These are phyloP conservation scores for Volvariella surrecta DNA, from an alignment of 1,284 basidiomycete genomes.

Conservation along the genomic window DNA sequence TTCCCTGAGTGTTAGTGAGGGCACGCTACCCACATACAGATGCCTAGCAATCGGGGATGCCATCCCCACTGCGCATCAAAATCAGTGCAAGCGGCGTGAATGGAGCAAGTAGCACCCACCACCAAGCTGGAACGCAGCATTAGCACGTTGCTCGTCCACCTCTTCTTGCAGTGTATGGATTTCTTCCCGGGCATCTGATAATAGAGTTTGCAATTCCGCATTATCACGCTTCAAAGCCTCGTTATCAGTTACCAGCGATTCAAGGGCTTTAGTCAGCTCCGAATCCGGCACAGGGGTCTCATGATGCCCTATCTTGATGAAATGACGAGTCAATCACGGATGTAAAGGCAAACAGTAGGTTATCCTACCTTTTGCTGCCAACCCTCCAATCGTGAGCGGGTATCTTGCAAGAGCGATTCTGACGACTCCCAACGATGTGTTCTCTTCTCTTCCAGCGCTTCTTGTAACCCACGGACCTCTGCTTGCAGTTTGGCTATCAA, in stretches of 20 bases:
- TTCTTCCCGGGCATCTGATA: conserved; percentile 75
- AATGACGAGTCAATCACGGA: conserved; percentile 7
- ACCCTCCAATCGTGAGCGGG: conserved; percentile 55
- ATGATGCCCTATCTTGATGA: conserved; percentile 32
- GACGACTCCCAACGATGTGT: conserved; percentile 65
- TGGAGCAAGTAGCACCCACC: conserved; percentile 20
- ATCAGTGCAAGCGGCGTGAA: background rate
- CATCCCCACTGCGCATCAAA: conserved; percentile 13
- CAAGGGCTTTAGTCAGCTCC: conserved; percentile 63
- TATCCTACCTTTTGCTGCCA: conserved; percentile 49
- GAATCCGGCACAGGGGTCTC: conserved; percentile 34
- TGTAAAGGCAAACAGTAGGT: conserved; percentile 11
- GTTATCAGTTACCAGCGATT: conserved; percentile 78
- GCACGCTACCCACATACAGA: conserved; percentile 31
- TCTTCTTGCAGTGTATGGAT: conserved; percentile 62
- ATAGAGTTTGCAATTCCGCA: conserved; percentile 64
- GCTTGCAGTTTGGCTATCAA: conserved; percentile 61
- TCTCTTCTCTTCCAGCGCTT: conserved; percentile 58
- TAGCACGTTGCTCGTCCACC: conserved; percentile 59
- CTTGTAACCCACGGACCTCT: conserved; percentile 56
- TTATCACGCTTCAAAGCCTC: conserved; percentile 77
- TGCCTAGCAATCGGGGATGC: conserved; percentile 31
- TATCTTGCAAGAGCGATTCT: conserved; percentile 65
- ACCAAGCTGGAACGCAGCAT: conserved; percentile 28
- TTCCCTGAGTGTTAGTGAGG: conserved; percentile 29